These are phyloP conservation scores for Papiliotrema fonsecae DNA, from an alignment of 1,284 basidiomycete species.

Conservation along the genomic window DNA sequence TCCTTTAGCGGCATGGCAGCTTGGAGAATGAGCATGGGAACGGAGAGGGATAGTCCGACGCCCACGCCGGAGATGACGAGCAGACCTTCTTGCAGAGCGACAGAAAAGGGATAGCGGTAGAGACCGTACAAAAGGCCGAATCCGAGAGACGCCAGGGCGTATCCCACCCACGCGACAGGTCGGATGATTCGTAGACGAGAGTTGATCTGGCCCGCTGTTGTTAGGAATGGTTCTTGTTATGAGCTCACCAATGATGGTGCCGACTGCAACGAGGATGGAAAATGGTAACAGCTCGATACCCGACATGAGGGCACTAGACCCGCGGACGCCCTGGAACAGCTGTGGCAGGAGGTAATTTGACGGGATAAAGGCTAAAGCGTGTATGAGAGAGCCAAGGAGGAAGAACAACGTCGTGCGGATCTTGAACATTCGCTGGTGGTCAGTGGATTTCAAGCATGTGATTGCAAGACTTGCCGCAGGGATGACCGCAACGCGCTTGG, in stretches of 20 bases:
- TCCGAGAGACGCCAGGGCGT: slow-evolving; percentile 25
- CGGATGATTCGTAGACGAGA: slow-evolving; percentile 35
- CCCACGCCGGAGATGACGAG: slow-evolving; percentile 20
- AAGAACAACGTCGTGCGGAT: slow-evolving; percentile 38
- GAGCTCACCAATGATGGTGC: slow-evolving; percentile 22
- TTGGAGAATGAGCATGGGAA: slow-evolving; percentile 33
- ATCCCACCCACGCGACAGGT: slow-evolving; percentile 39
- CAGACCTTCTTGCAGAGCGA: slow-evolving; percentile 26
- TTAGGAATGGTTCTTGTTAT: neutral
- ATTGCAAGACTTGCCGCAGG: slow-evolving; percentile 17
- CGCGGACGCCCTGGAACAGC: slow-evolving; percentile 36
- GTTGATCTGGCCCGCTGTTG: slow-evolving; percentile 34
- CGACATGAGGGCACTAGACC: slow-evolving; percentile 21
- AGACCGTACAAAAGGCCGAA: slow-evolving; percentile 30
- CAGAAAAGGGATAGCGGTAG: slow-evolving; percentile 18
- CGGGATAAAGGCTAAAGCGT: slow-evolving; percentile 32
- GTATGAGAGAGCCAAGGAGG: slow-evolving; percentile 31
- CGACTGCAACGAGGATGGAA: slow-evolving; percentile 23
- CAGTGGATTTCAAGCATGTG: neutral
- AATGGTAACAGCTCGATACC: slow-evolving; percentile 35
- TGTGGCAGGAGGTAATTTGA: slow-evolving; percentile 31
- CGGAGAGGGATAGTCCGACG: slow-evolving; percentile 23
- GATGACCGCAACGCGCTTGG: slow-evolving; percentile 68
- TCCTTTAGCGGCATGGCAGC: slow-evolving; percentile 43
- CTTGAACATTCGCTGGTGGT: slow-evolving; percentile 28